phyloP scores from a whole-genome alignment of 176 grass and related monocot species.

The Zizania latifolia region DNA sequence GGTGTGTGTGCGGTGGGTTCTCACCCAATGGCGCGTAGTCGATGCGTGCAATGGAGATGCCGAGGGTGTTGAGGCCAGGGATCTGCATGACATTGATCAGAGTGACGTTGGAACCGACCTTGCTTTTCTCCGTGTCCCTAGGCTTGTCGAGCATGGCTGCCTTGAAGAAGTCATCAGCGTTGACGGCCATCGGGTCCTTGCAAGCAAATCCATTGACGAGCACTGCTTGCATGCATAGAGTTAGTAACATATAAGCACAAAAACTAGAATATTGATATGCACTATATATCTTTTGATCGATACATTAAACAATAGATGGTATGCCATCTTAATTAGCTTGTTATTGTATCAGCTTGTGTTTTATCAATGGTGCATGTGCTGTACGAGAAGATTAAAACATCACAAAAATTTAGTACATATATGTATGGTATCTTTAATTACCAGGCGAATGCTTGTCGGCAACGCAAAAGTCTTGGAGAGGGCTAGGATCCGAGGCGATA shows the following conservation, averaged over 20 bases:
- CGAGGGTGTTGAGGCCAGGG: neutral
- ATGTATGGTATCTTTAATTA: neutral
- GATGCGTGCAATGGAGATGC: slow-evolving; percentile 14
- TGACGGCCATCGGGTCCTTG: neutral
- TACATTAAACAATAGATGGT: too few relatives aligned
- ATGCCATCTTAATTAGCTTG: too few relatives aligned
- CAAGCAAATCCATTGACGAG: slow-evolving; percentile 1
- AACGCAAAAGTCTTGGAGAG: neutral
- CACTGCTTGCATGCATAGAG: neutral
- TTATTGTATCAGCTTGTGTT: too few relatives aligned
- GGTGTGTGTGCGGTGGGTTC: slow-evolving; percentile 33
- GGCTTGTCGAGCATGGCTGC: neutral
- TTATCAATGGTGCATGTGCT: too few relatives aligned
- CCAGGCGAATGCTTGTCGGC: slow-evolving; percentile 3
- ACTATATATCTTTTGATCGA: neutral
- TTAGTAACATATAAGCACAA: neutral
- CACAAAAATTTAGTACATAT: neutral
- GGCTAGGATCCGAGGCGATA: neutral
- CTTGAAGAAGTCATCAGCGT: neutral
- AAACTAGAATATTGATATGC: neutral
- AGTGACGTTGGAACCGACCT: neutral
- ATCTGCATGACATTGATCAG: slow-evolving; percentile 2
- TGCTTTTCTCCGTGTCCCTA: neutral
- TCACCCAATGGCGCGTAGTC: neutral
- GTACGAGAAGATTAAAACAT: too few relatives aligned